phyloP scores from a whole-genome alignment of 2,329 filamentous ascomycete species.

The Clarireedia homoeocarpa region DNA sequence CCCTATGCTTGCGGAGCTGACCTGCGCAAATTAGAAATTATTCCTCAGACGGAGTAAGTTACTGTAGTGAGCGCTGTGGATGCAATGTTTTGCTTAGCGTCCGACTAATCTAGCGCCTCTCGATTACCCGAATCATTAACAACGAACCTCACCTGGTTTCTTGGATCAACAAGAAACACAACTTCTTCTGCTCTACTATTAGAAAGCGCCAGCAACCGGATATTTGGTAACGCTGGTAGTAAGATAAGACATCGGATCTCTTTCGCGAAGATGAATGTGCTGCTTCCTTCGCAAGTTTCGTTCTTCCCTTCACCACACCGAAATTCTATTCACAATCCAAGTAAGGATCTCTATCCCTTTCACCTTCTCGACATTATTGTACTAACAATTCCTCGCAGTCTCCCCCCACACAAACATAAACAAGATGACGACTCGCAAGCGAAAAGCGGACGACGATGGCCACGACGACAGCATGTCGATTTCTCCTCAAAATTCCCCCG shows the following conservation, averaged over 20 bases:
- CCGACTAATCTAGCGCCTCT: neutral
- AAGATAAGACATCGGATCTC: neutral
- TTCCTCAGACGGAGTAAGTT: neutral
- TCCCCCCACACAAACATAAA: slow-evolving; percentile 32
- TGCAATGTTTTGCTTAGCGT: neutral
- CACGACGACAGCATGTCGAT: slow-evolving; percentile 81
- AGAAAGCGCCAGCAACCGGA: neutral
- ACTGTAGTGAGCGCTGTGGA: neutral
- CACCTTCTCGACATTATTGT: slow-evolving; percentile 28
- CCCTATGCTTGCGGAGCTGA: too few relatives aligned
- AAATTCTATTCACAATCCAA: slow-evolving; percentile 44
- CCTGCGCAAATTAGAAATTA: too few relatives aligned
- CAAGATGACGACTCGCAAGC: slow-evolving; percentile 58
- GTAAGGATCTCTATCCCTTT: slow-evolving; percentile 43
- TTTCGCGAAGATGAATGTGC: slow-evolving; percentile 47
- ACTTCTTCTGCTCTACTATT: neutral
- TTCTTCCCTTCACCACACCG: slow-evolving; percentile 51
- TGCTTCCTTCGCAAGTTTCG: slow-evolving; percentile 49
- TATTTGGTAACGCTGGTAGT: neutral
- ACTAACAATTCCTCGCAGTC: slow-evolving; percentile 29
- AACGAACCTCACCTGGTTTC: slow-evolving; percentile 4
- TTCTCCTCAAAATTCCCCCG: slow-evolving; percentile 77
- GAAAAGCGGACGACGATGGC: slow-evolving; percentile 77
- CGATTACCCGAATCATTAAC: neutral
- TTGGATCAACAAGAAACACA: slow-evolving; percentile 5